A percentile compares a stretch with the other conserved stretches of the same genome.
Evolutionary conservation across 257 asterid genomes (phyloP).

Genomic region (Gardenia jasminoides): DNA sequence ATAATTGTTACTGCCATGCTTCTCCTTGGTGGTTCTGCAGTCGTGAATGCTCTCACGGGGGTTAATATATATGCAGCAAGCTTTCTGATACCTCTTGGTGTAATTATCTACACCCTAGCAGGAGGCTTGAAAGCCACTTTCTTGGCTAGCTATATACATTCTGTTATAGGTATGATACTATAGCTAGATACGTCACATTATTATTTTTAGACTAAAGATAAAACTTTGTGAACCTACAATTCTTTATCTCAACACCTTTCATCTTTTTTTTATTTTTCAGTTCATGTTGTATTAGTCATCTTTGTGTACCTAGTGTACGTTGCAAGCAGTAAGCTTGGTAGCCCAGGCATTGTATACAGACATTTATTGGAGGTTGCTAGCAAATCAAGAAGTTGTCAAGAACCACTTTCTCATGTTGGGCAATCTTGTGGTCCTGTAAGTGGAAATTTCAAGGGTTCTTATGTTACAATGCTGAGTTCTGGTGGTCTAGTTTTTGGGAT

Average conservation of each 20-base stretch:
- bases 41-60: constrained; percentile 87
- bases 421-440: constrained; percentile 81
- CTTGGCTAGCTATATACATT: constrained; percentile 90
- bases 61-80: constrained; percentile 92
- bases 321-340: constrained; percentile 74
- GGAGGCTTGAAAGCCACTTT: constrained; percentile 96
- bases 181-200: neutral
- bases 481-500: constrained; percentile 91
- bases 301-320: constrained; percentile 80
- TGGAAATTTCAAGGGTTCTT: constrained; percentile 84
- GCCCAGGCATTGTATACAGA: constrained; percentile 65
- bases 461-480: constrained; percentile 80
- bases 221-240: neutral
- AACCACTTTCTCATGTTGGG: constrained; percentile 58
- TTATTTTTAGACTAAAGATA: neutral
- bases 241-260: neutral
- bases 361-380: constrained; percentile 77
- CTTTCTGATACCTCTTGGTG: constrained; percentile 90
- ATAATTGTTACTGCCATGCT: constrained; percentile 93
- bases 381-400: constrained; percentile 58
- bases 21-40: constrained; percentile 94
- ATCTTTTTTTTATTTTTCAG: constrained; percentile 35
- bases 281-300: constrained; percentile 76
- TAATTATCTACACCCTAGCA: constrained; percentile 74
- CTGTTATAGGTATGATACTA: constrained; percentile 60